Evolutionary conservation across 495 filamentous ascomycete genomes (phyloP).

Genomic region (Rusavskia elegans): DNA sequence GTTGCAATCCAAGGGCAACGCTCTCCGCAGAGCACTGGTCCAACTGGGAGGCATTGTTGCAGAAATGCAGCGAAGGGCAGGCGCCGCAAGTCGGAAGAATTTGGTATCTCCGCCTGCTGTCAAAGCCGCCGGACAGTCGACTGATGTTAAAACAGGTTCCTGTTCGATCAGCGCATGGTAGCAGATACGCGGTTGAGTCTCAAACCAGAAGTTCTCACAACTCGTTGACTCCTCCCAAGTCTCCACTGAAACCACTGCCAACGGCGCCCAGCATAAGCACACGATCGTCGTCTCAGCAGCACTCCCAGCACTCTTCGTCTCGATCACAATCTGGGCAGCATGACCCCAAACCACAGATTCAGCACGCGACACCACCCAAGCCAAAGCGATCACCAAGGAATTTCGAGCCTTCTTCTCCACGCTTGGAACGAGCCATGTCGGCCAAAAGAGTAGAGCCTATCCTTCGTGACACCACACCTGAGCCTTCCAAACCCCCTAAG

Average conservation of each 20-base stretch:
- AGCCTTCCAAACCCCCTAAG: conserved; percentile 2
- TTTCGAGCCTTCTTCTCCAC: conserved; percentile 5
- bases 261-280: conserved; percentile 8
- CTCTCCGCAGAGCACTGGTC: conserved; percentile 42
- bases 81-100: conserved; percentile 52
- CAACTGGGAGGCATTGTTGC: conserved; percentile 49
- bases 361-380: background rate
- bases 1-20: conserved; percentile 46
- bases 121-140: background rate
- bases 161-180: conserved; percentile 7
- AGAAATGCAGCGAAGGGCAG: conserved; percentile 65
- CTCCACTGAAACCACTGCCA: conserved; percentile 12
- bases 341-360: background rate
- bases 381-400: background rate
- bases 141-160: conserved; percentile 8
- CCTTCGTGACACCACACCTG: conserved; percentile 3
- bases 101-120: conserved; percentile 18
- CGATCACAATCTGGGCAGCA: background rate
- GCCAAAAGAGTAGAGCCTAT: conserved; percentile 4
- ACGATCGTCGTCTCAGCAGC: conserved; percentile 8
- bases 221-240: conserved; percentile 10
- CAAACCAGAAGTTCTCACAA: conserved; percentile 6
- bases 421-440: conserved; percentile 5
- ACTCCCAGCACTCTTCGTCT: background rate
- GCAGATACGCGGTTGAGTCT: conserved; percentile 10